Conservation (phyloP, 2,329 filamentous ascomycete genomes). For the Chrysoporthe cubensis region DNA sequence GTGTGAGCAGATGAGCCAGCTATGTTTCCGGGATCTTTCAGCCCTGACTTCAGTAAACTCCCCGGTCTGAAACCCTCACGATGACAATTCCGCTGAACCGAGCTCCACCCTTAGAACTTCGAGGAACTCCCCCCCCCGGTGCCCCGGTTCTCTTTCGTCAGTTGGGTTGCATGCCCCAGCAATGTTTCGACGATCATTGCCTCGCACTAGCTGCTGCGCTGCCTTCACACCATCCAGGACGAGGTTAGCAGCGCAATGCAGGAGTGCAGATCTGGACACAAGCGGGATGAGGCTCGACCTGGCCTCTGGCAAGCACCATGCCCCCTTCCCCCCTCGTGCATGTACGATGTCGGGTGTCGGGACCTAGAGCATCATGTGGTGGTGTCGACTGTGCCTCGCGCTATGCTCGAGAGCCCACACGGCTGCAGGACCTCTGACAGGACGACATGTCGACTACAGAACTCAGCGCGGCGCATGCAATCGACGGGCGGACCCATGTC, state of each 20-base stretch:
- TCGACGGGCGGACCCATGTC: not conserved
- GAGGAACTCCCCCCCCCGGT: not conserved
- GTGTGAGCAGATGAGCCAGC: not conserved
- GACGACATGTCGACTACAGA: not conserved
- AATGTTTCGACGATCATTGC: slow-evolving; percentile 18
- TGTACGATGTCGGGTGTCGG: not conserved
- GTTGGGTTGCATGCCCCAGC: slow-evolving; percentile 4
- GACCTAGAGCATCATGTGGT: not conserved
- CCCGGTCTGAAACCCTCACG: slow-evolving; percentile 6
- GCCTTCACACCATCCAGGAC: not conserved
- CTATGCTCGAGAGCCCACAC: not conserved
- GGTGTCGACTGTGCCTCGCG: not conserved
- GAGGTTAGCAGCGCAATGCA: not conserved
- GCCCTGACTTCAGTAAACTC: not conserved
- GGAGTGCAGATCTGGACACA: not conserved
- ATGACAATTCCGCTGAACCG: not conserved
- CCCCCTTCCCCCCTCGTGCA: not conserved
- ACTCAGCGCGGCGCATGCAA: not conserved
- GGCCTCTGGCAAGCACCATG: not conserved
- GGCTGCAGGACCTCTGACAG: slow-evolving; percentile 2
- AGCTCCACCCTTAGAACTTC: too few relatives aligned
- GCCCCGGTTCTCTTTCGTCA: not conserved
- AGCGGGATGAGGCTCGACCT: slow-evolving; percentile 13
- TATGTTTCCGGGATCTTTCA: not conserved
- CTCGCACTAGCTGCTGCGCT: slow-evolving; percentile 3